A percentile compares a stretch with the other conserved stretches of the same genome.
phyloP scores from a whole-genome alignment of 768 basidiomycete genomes.

The Boletus vermiculosoides region DNA sequence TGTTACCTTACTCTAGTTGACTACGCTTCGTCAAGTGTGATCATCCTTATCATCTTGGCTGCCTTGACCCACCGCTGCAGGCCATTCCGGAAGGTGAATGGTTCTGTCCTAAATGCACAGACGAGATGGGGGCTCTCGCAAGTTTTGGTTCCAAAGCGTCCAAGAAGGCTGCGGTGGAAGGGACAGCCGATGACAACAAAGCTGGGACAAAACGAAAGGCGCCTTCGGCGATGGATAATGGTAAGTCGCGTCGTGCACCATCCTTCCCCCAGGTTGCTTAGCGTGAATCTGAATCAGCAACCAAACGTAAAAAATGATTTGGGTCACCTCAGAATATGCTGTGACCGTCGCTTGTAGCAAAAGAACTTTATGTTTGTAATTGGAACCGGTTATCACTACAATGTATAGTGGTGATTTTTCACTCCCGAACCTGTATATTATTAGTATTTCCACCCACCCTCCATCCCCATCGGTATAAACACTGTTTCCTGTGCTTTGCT shows the following conservation, averaged over 20 bases:
- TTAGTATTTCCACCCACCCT: slow-evolving; percentile 22
- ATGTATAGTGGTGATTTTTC: slow-evolving; percentile 19
- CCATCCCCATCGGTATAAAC: neutral
- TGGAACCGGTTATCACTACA: slow-evolving; percentile 1
- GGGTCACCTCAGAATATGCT: neutral
- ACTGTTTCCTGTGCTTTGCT: neutral
- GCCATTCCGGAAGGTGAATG: slow-evolving; percentile 87
- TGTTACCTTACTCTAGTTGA: slow-evolving; percentile 1
- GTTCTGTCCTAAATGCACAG: slow-evolving; percentile 80
- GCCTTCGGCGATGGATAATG: slow-evolving; percentile 34
- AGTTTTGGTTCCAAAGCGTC: slow-evolving; percentile 13
- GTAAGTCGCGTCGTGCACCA: slow-evolving; percentile 28
- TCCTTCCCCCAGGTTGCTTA: neutral
- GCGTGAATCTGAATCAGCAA: slow-evolving; percentile 21
- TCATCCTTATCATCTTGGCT: slow-evolving; percentile 79
- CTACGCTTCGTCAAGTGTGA: slow-evolving; percentile 63
- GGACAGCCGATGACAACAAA: slow-evolving; percentile 21
- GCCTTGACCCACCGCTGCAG: slow-evolving; percentile 73
- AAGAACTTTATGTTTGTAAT: slow-evolving; percentile 4
- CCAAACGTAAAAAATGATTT: slow-evolving; percentile 41
- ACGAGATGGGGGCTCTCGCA: slow-evolving; percentile 51
- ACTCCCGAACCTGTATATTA: slow-evolving; percentile 20
- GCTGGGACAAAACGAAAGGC: slow-evolving; percentile 48
- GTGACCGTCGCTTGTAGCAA: neutral
- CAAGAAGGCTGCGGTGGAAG: slow-evolving; percentile 16